Conservation (phyloP, 306 rosid species). For the Cucumis hystrix region DNA sequence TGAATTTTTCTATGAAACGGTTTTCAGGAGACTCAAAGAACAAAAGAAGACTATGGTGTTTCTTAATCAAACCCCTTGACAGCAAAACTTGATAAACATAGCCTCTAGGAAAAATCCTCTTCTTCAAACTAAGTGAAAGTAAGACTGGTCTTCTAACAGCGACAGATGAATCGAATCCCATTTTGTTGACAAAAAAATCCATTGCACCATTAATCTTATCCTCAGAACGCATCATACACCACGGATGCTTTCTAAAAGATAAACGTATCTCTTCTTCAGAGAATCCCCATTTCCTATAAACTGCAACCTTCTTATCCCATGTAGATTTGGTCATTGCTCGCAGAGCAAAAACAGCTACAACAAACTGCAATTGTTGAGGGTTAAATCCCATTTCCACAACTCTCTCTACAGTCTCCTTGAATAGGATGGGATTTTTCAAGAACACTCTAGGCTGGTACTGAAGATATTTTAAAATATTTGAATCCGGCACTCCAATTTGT, state of each 20-base stretch:
- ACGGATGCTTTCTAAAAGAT: conserved; percentile 28
- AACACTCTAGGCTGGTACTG: conserved; percentile 3
- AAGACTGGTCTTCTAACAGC: not conserved
- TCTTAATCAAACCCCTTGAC: conserved; percentile 17
- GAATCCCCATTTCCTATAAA: conserved; percentile 48
- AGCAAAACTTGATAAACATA: conserved; percentile 13
- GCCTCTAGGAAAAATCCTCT: conserved; percentile 32
- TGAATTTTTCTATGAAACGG: conserved; percentile 7
- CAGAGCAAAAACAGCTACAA: conserved; percentile 17
- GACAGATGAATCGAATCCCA: conserved; percentile 14
- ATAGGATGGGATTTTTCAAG: not conserved
- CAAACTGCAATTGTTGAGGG: conserved; percentile 8
- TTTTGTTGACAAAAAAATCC: conserved; percentile 24
- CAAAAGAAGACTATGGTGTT: not conserved
- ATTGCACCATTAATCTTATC: conserved; percentile 23
- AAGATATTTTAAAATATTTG: conserved; percentile 6
- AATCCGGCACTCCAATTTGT: not conserved
- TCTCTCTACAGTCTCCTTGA: conserved; percentile 5
- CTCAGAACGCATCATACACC: conserved; percentile 16
- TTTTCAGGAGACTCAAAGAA: not conserved
- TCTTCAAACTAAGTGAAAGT: conserved; percentile 21
- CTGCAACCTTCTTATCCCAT: conserved; percentile 25
- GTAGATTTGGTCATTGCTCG: conserved; percentile 3
- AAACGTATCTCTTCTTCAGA: conserved; percentile 17
- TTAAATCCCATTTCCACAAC: conserved; percentile 30